These are phyloP conservation scores for Podaxis sp. DNA, from an alignment of 768 basidiomycete genomes.

Conservation along the genomic window DNA sequence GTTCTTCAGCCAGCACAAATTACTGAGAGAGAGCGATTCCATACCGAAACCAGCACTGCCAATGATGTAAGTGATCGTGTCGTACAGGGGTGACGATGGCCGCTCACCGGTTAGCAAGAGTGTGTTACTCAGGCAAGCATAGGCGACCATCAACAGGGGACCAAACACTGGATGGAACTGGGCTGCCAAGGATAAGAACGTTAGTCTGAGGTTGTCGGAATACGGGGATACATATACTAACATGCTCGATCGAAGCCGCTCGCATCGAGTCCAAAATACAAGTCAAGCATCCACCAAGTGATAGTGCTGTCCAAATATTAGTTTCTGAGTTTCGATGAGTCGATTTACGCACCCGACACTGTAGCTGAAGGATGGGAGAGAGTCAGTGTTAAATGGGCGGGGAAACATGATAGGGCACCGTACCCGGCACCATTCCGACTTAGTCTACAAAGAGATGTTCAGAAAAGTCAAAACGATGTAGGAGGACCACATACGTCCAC, in stretches of 20 bases:
- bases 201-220: background rate
- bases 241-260: conserved; percentile 82
- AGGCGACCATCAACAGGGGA: conserved; percentile 86
- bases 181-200: conserved; percentile 30
- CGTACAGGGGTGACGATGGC: background rate
- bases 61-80: conserved; percentile 11
- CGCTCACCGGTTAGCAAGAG: conserved; percentile 77
- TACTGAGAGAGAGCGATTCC: conserved; percentile 20
- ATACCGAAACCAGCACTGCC: conserved; percentile 75
- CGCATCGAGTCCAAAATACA: conserved; percentile 95
- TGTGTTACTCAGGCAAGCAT: conserved; percentile 91
- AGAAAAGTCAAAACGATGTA: background rate
- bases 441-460: conserved; percentile 40
- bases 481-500: conserved; percentile 70
- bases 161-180: conserved; percentile 87
- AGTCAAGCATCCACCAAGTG: conserved; percentile 93
- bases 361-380: conserved; percentile 22
- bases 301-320: conserved; percentile 37
- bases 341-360: conserved; percentile 25
- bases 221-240: conserved; percentile 34
- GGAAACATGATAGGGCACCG: conserved; percentile 18
- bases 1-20: background rate
- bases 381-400: background rate
- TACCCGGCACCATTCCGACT: conserved; percentile 60
- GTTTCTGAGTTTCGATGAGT: background rate